Percentiles rank a stretch among this genome's conserved stretches.
Evolutionary conservation across 352 stramenopile genomes (phyloP).

Genomic region (Phytopythium oedochilum): DNA sequence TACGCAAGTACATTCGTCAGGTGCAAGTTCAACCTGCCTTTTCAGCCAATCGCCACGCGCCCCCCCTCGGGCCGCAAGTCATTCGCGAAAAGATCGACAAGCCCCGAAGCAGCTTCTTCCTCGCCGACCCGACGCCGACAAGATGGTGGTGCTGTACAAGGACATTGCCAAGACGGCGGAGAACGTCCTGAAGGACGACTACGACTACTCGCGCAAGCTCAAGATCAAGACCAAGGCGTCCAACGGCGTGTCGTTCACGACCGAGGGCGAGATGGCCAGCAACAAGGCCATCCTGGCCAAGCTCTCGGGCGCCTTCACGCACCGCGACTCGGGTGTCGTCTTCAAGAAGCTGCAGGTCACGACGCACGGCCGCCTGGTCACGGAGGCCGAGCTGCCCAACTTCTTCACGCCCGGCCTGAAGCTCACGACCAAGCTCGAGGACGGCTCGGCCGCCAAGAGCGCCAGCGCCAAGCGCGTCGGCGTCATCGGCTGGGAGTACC

Average conservation of each 20-base stretch:
- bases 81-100: constrained; percentile 59
- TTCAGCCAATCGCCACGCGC: too few species aligned
- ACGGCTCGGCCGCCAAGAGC: constrained; percentile 78
- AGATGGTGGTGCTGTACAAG: constrained; percentile 83
- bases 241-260: constrained; percentile 85
- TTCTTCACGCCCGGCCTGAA: constrained; percentile 76
- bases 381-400: constrained; percentile 79
- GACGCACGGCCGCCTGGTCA: constrained; percentile 69
- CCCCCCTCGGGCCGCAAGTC: constrained; percentile 11
- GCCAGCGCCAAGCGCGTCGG: constrained; percentile 64
- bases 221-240: constrained; percentile 89
- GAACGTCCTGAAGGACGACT: constrained; percentile 85
- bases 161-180: constrained; percentile 84
- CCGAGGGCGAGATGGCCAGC: constrained; percentile 77
- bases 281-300: constrained; percentile 88
- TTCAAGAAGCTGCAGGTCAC: constrained; percentile 89
- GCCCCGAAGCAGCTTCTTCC: constrained; percentile 12
- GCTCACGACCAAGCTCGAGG: constrained; percentile 81
- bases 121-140: background rate
- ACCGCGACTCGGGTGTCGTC: constrained; percentile 49
- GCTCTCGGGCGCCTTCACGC: constrained; percentile 69
- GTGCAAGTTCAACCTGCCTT: too few species aligned
- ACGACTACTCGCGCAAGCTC: constrained; percentile 89
- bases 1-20: too few species aligned
- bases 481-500: constrained; percentile 76